phyloP scores from a whole-genome alignment of 805 yeast species.

The Pichia exigua region DNA sequence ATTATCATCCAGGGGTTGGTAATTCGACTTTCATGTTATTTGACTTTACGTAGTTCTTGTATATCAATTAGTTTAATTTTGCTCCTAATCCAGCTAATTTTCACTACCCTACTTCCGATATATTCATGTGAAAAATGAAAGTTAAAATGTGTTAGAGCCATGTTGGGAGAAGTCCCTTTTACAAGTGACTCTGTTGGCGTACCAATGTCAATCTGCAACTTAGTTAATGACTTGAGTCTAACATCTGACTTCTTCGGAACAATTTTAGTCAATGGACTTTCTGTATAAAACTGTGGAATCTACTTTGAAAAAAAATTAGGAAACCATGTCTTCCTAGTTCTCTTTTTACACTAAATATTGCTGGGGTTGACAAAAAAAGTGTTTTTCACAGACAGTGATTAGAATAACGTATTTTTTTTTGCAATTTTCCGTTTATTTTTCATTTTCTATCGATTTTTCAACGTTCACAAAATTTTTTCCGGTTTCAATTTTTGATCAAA shows the following conservation, averaged over 20 bases:
- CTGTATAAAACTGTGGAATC: not conserved
- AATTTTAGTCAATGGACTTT: too few species aligned
- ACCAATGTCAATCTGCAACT: too few species aligned
- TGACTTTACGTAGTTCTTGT: not conserved
- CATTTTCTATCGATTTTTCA: not conserved
- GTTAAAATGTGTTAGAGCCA: not conserved
- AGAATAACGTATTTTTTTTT: not conserved
- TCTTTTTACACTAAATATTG: not conserved
- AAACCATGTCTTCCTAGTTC: not conserved
- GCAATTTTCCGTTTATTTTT: not conserved
- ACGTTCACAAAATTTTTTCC: not conserved
- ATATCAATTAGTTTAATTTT: not conserved
- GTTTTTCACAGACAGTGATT: not conserved
- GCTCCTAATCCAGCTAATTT: too few species aligned
- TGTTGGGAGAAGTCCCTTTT: not conserved
- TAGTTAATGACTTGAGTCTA: not conserved
- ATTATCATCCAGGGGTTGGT: conserved; percentile 49
- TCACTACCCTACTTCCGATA: not conserved
- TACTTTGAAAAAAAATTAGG: too few species aligned
- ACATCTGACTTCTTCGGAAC: not conserved
- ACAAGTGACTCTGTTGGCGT: not conserved
- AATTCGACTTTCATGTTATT: not conserved
- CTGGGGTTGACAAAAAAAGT: not conserved
- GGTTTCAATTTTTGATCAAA: not conserved
- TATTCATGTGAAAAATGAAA: not conserved